Base-by-base conservation (phyloP, 768 basidiomycete species). In the Suillus americanus region DNA sequence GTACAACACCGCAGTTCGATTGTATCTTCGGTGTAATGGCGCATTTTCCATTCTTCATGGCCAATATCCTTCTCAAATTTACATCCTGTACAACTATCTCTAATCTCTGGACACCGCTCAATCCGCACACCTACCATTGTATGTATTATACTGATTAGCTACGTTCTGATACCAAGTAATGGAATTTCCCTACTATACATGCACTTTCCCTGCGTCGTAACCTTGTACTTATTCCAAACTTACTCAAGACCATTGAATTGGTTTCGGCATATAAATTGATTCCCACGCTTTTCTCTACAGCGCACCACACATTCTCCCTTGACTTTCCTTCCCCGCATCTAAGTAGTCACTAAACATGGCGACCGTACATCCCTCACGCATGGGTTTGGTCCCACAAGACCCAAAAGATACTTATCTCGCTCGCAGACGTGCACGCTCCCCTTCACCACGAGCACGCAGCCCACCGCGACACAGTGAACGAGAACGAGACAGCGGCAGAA, bases 311-410 rank as follows among this genome's bases (percentile, higher is more conserved):
- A n/a, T n/a, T n/a, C 10, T 1, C 18, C 37, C 55, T 57, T 25
- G 10, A 18, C n/a, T 18, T 23, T 50, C 50, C 50, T 51, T 30
- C 45, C 8, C 30, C 12, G 12, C 35, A 54, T 30, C 57, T 12
- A n/a, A 35, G 10, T n/a, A 46, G 20, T 46, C 20, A 51, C 20
- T n/a, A 18, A 40, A 51, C 18, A 91, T 92, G 90, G 89, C 89
- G 33, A 86, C 86, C 23, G 81, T 92, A 6, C 90, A 92, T 70
- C 90, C 91, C 30, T 91, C 90, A 12, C 83, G 90, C 60, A 79
- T 89, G 79, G 86, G 79, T 33, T 78, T 91, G 5, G 87, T 92
- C 23, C 87, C 89, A 45, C 84, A 78, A 62, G 77, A 77, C 33
- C 59, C 71, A 64, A 70, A 65, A 61, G 37, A 66, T 43, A n/a